Evolutionary conservation across 768 basidiomycete species (phyloP), one percentile per base, ranked within the genome.

Genomic region (Russula sp.): DNA sequence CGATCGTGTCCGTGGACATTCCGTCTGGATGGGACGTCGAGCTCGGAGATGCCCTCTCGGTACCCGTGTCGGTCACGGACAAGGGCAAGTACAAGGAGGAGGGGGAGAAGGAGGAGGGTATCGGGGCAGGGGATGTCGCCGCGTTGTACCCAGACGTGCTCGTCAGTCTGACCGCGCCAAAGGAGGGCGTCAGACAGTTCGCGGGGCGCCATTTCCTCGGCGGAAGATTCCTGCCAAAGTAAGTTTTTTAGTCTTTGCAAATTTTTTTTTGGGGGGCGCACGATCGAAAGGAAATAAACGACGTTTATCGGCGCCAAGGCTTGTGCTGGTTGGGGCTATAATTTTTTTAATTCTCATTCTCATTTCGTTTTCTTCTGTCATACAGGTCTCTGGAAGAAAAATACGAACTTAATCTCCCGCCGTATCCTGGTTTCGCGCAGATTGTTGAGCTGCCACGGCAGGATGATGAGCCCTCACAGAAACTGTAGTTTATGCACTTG

Each of bases 21-120:
- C 97, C 97, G 0, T 92, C 89, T 1, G 97, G 95, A 8, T 99
- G 97, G 97, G 85, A 94, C 69, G 93, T 98, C 25, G 91, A 95
- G 67, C 74, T 79, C 22, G 96, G 96, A 2, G 82, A 80, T 6
- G 36, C 1, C 3, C 22, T 5, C n/a, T n/a, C n/a, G n/a, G n/a
- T n/a, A n/a, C n/a, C n/a, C 20, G 51, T 13, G 1, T 18, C 5
- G 7, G 29, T 3, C 9, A 22, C 7, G 10, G 45, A 29, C 25
- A 29, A 29, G 25, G 25, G 3, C 25, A 29, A 29, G 25, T 1
- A 29, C 25, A 29, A 29, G 25, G 25, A 3, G 25, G 25, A 29
- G 25, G 25, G 3, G 25, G 25, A 3, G 25, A 3, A 29, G 25
- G 25, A 29, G 25, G 9, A 10, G 20, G 48, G 29, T 36, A 35